A percentile compares a stretch with the other conserved stretches of the same genome.
phyloP scores from a whole-genome alignment of 495 filamentous ascomycete genomes.

The Aspergillus haitiensis region DNA sequence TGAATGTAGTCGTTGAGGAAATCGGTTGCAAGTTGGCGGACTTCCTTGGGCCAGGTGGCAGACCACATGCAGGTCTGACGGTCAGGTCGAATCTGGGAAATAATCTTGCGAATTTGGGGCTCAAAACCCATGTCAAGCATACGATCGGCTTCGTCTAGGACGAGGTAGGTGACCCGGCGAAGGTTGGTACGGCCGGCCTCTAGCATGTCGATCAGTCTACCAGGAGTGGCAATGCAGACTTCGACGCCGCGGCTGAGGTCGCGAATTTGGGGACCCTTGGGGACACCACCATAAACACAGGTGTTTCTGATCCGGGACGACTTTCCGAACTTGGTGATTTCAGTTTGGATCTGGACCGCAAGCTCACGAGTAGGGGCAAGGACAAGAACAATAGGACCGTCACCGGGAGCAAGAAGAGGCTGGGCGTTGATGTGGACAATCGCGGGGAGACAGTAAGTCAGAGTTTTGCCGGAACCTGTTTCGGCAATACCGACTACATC shows the following conservation, averaged over 20 bases:
- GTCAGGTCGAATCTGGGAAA: slow-evolving; percentile 95
- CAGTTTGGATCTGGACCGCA: slow-evolving; percentile 96
- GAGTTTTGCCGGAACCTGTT: slow-evolving; percentile 97
- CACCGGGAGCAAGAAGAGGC: slow-evolving; percentile 92
- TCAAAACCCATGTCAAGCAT: slow-evolving; percentile 99
- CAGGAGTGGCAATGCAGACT: slow-evolving; percentile 96
- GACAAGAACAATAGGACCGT: slow-evolving; percentile 94
- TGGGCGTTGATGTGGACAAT: slow-evolving; percentile 99
- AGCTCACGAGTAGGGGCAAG: slow-evolving; percentile 95
- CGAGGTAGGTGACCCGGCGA: slow-evolving; percentile 94
- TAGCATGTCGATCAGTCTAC: slow-evolving; percentile 97
- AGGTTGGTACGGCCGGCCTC: slow-evolving; percentile 97
- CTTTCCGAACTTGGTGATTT: slow-evolving; percentile 99
- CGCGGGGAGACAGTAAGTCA: slow-evolving; percentile 96
- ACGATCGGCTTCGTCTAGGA: slow-evolving; percentile 98
- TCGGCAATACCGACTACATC: slow-evolving; percentile 99
- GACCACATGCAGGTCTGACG: slow-evolving; percentile 99
- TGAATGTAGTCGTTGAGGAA: slow-evolving; percentile 97
- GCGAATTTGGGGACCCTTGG: slow-evolving; percentile 92
- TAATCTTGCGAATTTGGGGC: slow-evolving; percentile 97
- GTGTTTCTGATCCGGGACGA: slow-evolving; percentile 98
- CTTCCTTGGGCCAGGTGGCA: slow-evolving; percentile 99
- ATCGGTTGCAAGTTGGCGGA: slow-evolving; percentile 90
- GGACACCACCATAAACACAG: slow-evolving; percentile 98
- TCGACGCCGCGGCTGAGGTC: slow-evolving; percentile 93